Base-by-base conservation (phyloP, 306 rosid species). In the Trichosanthes cucumerina region DNA sequence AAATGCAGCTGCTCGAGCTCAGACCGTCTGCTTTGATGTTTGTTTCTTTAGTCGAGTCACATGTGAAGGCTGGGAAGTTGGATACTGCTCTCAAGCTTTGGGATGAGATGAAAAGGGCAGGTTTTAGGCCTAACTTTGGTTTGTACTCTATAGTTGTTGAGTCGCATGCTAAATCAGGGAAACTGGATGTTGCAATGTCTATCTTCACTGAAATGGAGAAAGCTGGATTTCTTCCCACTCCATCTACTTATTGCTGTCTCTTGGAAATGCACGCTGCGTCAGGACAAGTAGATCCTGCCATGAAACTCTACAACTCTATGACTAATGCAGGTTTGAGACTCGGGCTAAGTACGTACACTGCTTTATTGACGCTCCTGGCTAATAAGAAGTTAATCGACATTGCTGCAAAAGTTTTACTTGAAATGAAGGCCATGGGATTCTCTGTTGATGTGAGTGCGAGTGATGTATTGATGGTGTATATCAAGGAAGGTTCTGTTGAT, bases 221-320 rank as follows among this genome's bases (percentile, higher is more conserved):
- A 85, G 96, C 94, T 34, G 98, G 98, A 71, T 94, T 94, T 89
- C 88, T 94, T 57, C 96, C 98, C 31, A 92, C 96, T 33, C 96
- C 96, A 21, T 94, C 98, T 13, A 94, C 96, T 0, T 94, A 90
- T 82, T 87, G 91, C 43, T 92, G 96, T 84, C 95, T 94, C 68
- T 83, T 94, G 85, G 98, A 92, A 87, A 92, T 92, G 98, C 97
- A 92, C 65, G 94, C 96, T 75, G 92, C 93, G 21, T 87, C 97
- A 59, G 92, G 97, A 75, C 93, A 89, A 85, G 95, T 94, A 23
- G 98, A 94, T 83, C 83, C 89, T 49, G 93, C 96, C 79, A 90
- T 92, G 97, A 94, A 86, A 87, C 86, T 94, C 73, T 94, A 92
- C 62, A 90, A 94, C 83, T 94, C 96, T 18, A 90, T 94, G 97